Conservation (phyloP, 1,284 basidiomycete species). For the Malassezia brasiliensis region DNA sequence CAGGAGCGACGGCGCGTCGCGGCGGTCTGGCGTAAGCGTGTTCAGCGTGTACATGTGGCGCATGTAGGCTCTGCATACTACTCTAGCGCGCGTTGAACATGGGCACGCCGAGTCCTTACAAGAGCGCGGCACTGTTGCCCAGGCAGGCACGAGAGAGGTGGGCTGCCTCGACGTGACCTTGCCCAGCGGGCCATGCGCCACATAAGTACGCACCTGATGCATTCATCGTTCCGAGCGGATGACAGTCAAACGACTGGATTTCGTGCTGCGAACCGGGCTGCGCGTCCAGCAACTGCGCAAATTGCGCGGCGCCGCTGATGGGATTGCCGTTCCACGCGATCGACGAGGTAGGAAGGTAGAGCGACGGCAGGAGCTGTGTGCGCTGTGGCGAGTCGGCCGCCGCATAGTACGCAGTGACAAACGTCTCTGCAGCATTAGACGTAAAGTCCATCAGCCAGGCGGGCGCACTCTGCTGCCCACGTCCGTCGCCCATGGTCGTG, state of each 20-base stretch:
- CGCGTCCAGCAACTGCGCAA: constrained; percentile 32
- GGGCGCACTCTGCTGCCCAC: constrained; percentile 5
- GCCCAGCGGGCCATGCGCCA: constrained; percentile 1
- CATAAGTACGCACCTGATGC: constrained; percentile 19
- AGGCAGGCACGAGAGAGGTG: not conserved
- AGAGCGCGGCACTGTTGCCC: constrained; percentile 13
- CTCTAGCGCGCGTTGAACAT: constrained; percentile 22
- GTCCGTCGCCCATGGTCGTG: not conserved
- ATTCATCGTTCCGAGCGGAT: constrained; percentile 29
- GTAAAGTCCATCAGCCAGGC: constrained; percentile 32
- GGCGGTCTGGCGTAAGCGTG: constrained; percentile 12
- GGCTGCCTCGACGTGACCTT: constrained; percentile 3
- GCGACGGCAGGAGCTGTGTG: constrained; percentile 33
- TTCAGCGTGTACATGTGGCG: not conserved
- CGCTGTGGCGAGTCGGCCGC: constrained; percentile 44
- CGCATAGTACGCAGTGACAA: constrained; percentile 44
- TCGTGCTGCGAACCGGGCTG: constrained; percentile 45
- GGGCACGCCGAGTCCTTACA: constrained; percentile 16
- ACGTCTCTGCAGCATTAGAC: constrained; percentile 41
- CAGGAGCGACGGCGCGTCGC: constrained; percentile 30
- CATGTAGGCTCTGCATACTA: constrained; percentile 39
- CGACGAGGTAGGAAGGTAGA: constrained; percentile 39
- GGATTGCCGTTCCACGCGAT: constrained; percentile 47
- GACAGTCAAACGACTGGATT: constrained; percentile 41
- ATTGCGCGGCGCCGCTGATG: constrained; percentile 35